Conservation (phyloP, 495 filamentous ascomycete species). For the Xylaria curta region DNA sequence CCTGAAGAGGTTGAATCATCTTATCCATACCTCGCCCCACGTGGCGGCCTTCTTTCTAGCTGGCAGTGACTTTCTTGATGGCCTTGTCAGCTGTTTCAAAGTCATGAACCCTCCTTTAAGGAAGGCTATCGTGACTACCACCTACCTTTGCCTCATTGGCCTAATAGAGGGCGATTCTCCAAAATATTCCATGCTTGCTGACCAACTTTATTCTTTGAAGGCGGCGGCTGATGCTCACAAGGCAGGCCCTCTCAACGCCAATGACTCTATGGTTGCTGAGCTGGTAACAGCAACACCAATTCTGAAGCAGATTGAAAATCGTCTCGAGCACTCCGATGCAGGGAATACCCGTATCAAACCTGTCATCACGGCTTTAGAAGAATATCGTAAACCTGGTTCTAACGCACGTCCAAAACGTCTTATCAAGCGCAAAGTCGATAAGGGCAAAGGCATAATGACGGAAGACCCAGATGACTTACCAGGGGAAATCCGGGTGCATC, state of each 20-base stretch:
- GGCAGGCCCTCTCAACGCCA: slow-evolving; percentile 54
- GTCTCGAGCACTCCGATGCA: slow-evolving; percentile 48
- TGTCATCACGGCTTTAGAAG: slow-evolving; percentile 60
- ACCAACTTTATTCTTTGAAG: slow-evolving; percentile 84
- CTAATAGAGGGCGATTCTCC: slow-evolving; percentile 68
- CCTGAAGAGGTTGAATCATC: slow-evolving; percentile 54
- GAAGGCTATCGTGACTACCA: slow-evolving; percentile 68
- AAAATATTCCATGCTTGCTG: slow-evolving; percentile 73
- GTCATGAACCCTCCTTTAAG: slow-evolving; percentile 63
- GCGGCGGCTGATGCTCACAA: slow-evolving; percentile 64
- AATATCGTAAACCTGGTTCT: slow-evolving; percentile 60
- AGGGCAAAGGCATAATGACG: slow-evolving; percentile 69
- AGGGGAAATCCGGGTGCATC: slow-evolving; percentile 75
- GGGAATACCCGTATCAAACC: slow-evolving; percentile 60
- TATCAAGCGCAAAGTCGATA: slow-evolving; percentile 57
- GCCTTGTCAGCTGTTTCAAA: slow-evolving; percentile 69
- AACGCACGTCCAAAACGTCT: slow-evolving; percentile 59
- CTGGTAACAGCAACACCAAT: slow-evolving; percentile 68
- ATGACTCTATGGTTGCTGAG: slow-evolving; percentile 64
- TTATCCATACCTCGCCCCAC: slow-evolving; percentile 61
- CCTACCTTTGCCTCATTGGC: slow-evolving; percentile 74
- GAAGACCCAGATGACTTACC: slow-evolving; percentile 51
- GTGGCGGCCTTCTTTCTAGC: slow-evolving; percentile 70
- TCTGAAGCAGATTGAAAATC: slow-evolving; percentile 54
- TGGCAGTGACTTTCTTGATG: slow-evolving; percentile 85